These are phyloP conservation scores for Rhizopus microsporus DNA, from an alignment of 371 early-diverging fungal genomes.

Conservation along the genomic window DNA sequence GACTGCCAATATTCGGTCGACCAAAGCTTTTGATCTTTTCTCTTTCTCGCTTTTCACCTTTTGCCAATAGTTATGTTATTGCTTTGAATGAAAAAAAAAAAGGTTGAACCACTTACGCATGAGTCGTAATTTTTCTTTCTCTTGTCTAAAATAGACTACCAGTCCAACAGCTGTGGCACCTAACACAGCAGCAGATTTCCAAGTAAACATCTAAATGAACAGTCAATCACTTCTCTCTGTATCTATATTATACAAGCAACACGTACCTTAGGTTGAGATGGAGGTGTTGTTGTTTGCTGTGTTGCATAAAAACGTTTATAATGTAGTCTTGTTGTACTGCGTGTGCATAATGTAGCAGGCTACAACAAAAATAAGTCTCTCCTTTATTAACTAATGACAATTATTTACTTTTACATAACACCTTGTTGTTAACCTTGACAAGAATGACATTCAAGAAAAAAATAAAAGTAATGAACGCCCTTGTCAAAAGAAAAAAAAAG, in stretches of 20 bases:
- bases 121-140: constrained; percentile 58
- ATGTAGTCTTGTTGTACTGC: background rate
- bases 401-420: background rate
- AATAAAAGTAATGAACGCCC: background rate
- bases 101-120: constrained; percentile 35
- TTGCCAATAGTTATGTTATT: constrained; percentile 5
- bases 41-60: constrained; percentile 37
- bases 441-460: background rate
- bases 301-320: constrained; percentile 4
- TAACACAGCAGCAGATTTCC: constrained; percentile 55
- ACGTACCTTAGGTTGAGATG: constrained; percentile 5
- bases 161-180: constrained; percentile 61
- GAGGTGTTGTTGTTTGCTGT: constrained; percentile 1
- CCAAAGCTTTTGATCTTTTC: constrained; percentile 54
- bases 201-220: constrained; percentile 39
- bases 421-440: background rate
- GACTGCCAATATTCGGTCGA: constrained; percentile 88
- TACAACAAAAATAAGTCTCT: too few species aligned
- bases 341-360: background rate
- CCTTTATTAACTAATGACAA: background rate
- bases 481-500: constrained; percentile 2
- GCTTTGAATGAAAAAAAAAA: background rate
- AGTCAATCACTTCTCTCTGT: background rate
- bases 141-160: constrained; percentile 59
- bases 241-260: background rate